Percentiles rank a stretch among this genome's conserved stretches.
phyloP scores from a whole-genome alignment of 345 rosid species.

The Boechera divaricarpa region DNA sequence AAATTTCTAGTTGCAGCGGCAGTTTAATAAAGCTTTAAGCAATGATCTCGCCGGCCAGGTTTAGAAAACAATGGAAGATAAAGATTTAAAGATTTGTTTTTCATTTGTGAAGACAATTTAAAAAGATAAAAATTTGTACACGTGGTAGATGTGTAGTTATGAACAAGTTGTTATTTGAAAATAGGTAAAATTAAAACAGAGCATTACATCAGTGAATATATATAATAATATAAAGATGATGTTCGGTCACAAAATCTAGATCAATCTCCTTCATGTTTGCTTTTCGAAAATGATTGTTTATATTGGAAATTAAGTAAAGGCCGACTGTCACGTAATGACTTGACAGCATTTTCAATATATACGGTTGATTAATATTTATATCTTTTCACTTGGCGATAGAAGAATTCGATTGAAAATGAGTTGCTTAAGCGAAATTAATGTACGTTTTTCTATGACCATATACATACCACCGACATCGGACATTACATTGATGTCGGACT shows the following conservation, averaged over 20 bases:
- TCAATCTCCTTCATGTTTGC: constrained; percentile 34
- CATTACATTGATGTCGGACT: constrained; percentile 28
- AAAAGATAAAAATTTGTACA: not conserved
- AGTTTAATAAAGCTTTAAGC: constrained; percentile 27
- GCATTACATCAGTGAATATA: not conserved
- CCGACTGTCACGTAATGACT: constrained; percentile 7
- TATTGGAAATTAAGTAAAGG: constrained; percentile 16
- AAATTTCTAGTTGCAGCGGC: not conserved
- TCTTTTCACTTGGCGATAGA: not conserved
- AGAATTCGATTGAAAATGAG: not conserved
- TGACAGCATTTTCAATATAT: not conserved
- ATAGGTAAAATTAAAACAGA: constrained; percentile 10
- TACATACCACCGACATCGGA: constrained; percentile 42
- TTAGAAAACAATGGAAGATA: constrained; percentile 13
- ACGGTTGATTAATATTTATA: not conserved
- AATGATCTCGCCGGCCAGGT: not conserved
- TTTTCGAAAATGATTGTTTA: constrained; percentile 31
- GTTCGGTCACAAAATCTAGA: constrained; percentile 18
- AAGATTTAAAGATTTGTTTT: not conserved
- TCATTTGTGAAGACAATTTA: no score
- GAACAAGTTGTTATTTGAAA: not conserved
- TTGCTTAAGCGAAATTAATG: not conserved
- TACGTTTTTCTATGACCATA: constrained; percentile 22
- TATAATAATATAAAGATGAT: constrained; percentile 1
- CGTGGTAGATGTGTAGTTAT: constrained; percentile 25